Conservation (phyloP, 2,329 filamentous ascomycete genomes). For the Pseudocercospora fuligena region DNA sequence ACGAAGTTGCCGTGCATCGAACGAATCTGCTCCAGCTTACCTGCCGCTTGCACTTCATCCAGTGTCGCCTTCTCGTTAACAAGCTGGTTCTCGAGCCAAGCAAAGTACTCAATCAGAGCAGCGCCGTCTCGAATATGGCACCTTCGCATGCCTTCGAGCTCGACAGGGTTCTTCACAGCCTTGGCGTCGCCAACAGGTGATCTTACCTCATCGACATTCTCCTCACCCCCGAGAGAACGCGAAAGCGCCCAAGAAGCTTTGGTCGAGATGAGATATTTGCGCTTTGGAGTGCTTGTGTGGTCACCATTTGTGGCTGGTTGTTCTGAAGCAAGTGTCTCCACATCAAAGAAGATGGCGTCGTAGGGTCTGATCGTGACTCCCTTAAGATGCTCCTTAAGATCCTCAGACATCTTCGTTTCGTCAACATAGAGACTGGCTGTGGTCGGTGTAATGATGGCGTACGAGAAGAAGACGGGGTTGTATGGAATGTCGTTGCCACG, state of each 20-base stretch:
- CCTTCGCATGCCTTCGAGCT: slow-evolving; percentile 88
- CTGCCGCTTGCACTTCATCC: slow-evolving; percentile 89
- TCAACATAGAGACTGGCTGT: slow-evolving; percentile 84
- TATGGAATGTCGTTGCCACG: slow-evolving; percentile 94
- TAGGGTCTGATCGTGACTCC: slow-evolving; percentile 81
- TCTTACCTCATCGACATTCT: slow-evolving; percentile 81
- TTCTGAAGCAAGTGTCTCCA: slow-evolving; percentile 65
- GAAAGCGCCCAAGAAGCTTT: slow-evolving; percentile 93
- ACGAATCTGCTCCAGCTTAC: slow-evolving; percentile 82
- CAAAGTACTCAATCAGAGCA: slow-evolving; percentile 88
- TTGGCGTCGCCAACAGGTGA: slow-evolving; percentile 91
- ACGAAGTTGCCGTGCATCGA: slow-evolving; percentile 75
- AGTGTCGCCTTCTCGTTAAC: slow-evolving; percentile 69
- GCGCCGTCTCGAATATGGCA: slow-evolving; percentile 94
- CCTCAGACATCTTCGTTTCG: slow-evolving; percentile 72
- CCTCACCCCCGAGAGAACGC: slow-evolving; percentile 81
- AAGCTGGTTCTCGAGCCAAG: slow-evolving; percentile 93
- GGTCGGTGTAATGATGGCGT: slow-evolving; percentile 80
- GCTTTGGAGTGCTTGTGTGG: slow-evolving; percentile 44
- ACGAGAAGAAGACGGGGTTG: slow-evolving; percentile 98
- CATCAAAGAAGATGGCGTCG: slow-evolving; percentile 76
- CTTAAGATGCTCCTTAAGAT: slow-evolving; percentile 71
- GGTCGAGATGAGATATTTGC: slow-evolving; percentile 83
- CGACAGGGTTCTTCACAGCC: slow-evolving; percentile 88
- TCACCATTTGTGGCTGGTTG: slow-evolving; percentile 28